Conservation (phyloP, 306 rosid genomes). For the Mimosa bimucronata region DNA sequence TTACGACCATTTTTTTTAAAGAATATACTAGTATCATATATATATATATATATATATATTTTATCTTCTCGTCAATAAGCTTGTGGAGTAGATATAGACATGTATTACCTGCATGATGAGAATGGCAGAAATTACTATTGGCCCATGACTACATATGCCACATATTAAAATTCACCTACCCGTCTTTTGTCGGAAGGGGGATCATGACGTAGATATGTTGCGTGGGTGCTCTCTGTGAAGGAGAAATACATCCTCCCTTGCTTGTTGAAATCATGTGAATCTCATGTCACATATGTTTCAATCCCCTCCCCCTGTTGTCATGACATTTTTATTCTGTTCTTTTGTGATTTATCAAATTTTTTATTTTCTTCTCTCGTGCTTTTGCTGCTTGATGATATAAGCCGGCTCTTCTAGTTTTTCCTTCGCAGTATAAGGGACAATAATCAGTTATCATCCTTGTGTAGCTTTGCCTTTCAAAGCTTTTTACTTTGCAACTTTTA, state of each 20-base stretch:
- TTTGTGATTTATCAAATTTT: background rate
- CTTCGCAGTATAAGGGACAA: background rate
- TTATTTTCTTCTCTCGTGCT: background rate
- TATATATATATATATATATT: too few relatives aligned
- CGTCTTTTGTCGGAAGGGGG: background rate
- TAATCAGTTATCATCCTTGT: background rate
- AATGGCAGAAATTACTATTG: background rate
- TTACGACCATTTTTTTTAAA: background rate
- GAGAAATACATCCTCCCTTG: background rate
- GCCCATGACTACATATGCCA: background rate
- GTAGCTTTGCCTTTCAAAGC: background rate
- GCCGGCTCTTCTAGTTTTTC: background rate
- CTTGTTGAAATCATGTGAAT: conserved; percentile 1
- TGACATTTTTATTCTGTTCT: background rate
- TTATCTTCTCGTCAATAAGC: background rate
- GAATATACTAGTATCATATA: too few relatives aligned
- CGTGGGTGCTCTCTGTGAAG: background rate
- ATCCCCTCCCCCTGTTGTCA: background rate
- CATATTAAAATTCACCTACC: background rate
- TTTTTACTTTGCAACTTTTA: background rate
- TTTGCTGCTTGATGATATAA: conserved; percentile 15
- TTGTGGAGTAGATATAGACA: background rate
- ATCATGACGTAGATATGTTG: background rate
- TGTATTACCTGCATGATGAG: background rate
- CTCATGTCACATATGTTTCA: background rate